Base-by-base conservation (phyloP, 306 rosid species). In the Fagus sylvatica region DNA sequence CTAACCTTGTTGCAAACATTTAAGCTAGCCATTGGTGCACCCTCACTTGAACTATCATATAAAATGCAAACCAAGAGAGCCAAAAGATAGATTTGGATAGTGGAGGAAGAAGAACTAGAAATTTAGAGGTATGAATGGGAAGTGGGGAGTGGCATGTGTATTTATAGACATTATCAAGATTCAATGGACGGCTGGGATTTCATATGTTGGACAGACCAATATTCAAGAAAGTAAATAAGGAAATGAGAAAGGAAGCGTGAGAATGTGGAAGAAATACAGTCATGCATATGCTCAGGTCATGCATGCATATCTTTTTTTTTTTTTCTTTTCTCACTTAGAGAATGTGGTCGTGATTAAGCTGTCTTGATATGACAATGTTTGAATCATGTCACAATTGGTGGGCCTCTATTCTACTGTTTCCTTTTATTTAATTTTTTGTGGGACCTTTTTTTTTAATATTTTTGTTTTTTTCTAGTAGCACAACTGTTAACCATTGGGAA, bases 301-400 rank as follows among this genome's bases (percentile, higher is more conserved):
- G 15, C 51, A 46, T 46, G 51, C 51, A 46, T 10, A 46, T 46
- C 1, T 46, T 22, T 22, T 22, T 22, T 22, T 22, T 22, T 22
- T 22, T 22, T 22, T 0, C 0, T 22, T 46, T 8, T 10, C 15
- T 46, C 3, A 46, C 51, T 9, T 46, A 46, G 51, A 46, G 51
- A 46, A 15, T 19, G 32, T 40, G 71, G 30, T 15, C 43, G 68
- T 55, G 37, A 48, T 53, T 30, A 0, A 49, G 77, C 78, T 76
- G 83, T 76, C 79, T 36, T 79, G 84, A 87, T 13, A 67, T 55
- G 40, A 84, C 85, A 85, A 62, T 61, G 10, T 72, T 79, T 71
- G 74, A 76, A 70, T 81, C 30, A 40, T 73, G 39, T 1, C n/a
- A 51, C 49, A 11, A 16, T 6, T 74, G 12, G 2, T 43, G 28